A percentile compares a stretch with the other conserved stretches of the same genome.
phyloP scores from a whole-genome alignment of 2,329 filamentous ascomycete genomes.

The Sporothrix luriei region DNA sequence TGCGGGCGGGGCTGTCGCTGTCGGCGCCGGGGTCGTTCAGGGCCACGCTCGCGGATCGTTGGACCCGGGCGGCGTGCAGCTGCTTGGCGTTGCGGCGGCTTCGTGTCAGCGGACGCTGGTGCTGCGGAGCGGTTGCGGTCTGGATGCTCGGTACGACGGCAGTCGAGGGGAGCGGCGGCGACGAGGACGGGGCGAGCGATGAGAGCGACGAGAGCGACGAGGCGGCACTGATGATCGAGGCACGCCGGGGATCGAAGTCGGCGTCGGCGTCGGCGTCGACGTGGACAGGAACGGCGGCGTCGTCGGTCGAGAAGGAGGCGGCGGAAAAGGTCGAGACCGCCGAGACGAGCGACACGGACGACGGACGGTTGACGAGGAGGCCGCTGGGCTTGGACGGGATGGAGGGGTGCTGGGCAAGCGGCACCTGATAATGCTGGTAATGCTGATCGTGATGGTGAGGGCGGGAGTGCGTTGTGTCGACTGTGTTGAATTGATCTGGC shows the following conservation, averaged over 20 bases:
- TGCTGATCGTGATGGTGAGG: constrained; percentile 1
- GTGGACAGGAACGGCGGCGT: constrained; percentile 30
- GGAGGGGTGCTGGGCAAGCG: constrained; percentile 30
- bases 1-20: constrained; percentile 28
- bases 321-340: constrained; percentile 36
- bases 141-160: not conserved
- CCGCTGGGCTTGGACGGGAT: constrained; percentile 4
- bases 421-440: constrained; percentile 28
- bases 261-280: constrained; percentile 25
- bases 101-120: constrained; percentile 41
- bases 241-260: constrained; percentile 40
- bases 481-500: not conserved
- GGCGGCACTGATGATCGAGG: constrained; percentile 39
- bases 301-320: constrained; percentile 40
- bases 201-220: constrained; percentile 34
- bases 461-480: not conserved
- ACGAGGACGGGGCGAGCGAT: not conserved
- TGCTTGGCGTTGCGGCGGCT: constrained; percentile 53
- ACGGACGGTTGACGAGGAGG: constrained; percentile 20
- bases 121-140: constrained; percentile 33
- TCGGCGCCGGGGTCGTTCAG: constrained; percentile 37
- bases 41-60: constrained; percentile 48
- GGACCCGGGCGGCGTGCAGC: constrained; percentile 54
- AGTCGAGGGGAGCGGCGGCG: constrained; percentile 5
- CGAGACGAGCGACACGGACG: constrained; percentile 28